These are phyloP conservation scores for Zalaria obscura DNA, from an alignment of 2,329 filamentous ascomycete genomes.

Conservation along the genomic window DNA sequence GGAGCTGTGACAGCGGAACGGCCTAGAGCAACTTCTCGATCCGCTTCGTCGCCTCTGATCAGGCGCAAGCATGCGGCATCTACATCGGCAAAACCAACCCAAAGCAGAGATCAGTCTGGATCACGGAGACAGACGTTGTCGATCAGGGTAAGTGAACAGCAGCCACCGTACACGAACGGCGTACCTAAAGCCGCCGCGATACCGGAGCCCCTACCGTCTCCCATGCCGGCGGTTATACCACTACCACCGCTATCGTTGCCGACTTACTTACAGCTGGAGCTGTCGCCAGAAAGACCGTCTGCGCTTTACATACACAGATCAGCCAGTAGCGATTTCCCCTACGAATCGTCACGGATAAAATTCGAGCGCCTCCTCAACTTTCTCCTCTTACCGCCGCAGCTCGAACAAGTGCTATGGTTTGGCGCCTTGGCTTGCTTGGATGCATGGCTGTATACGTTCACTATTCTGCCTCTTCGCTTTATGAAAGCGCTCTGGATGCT, in stretches of 20 bases:
- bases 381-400: conserved; percentile 60
- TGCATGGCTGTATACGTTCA: conserved; percentile 93
- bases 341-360: conserved; percentile 85
- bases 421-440: conserved; percentile 85
- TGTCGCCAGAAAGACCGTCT: conserved; percentile 46
- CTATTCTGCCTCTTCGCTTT: conserved; percentile 83
- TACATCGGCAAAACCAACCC: conserved; percentile 5
- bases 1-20: not conserved
- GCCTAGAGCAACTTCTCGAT: conserved; percentile 10
- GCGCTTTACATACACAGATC: conserved; percentile 50
- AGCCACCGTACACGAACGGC: conserved; percentile 1
- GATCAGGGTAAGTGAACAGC: conserved; percentile 19
- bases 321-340: conserved; percentile 49
- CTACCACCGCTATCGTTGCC: conserved; percentile 49
- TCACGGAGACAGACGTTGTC: conserved; percentile 11
- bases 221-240: conserved; percentile 40
- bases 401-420: conserved; percentile 78
- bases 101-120: conserved; percentile 2
- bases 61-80: conserved; percentile 21
- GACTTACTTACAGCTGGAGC: conserved; percentile 51
- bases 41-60: conserved; percentile 22
- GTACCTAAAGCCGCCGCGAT: conserved; percentile 17
- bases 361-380: conserved; percentile 87
- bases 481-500: conserved; percentile 66
- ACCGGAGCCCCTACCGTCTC: conserved; percentile 22